Evolutionary conservation across 495 filamentous ascomycete species (phyloP).

Genomic region (Daldinia loculata): DNA sequence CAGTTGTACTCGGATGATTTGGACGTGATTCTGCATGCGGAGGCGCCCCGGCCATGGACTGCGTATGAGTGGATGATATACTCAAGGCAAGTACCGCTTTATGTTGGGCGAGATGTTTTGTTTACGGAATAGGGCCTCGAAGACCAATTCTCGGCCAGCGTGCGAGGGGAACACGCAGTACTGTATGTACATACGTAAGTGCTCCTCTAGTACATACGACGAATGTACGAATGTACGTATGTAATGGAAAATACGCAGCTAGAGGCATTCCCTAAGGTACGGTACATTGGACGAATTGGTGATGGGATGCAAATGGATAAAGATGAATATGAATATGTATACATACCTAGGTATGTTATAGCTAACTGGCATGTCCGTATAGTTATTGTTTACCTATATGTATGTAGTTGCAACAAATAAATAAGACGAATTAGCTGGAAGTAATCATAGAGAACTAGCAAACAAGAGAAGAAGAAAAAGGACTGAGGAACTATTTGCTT

Average conservation of each 20-base stretch:
- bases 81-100: slow-evolving; percentile 7
- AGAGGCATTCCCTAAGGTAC: background rate
- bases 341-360: background rate
- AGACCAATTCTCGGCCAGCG: slow-evolving; percentile 10
- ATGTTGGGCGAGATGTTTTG: slow-evolving; percentile 24
- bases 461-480: background rate
- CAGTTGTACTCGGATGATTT: slow-evolving; percentile 46
- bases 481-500: background rate
- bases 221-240: background rate
- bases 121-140: slow-evolving; percentile 20
- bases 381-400: background rate
- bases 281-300: background rate
- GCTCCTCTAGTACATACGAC: background rate
- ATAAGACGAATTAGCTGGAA: background rate
- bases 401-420: background rate
- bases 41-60: slow-evolving; percentile 33
- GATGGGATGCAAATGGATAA: background rate
- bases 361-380: background rate
- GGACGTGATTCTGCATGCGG: slow-evolving; percentile 41
- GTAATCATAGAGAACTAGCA: background rate
- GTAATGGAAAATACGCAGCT: background rate
- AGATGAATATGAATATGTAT: background rate
- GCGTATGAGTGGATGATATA: slow-evolving; percentile 26
- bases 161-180: slow-evolving; percentile 16
- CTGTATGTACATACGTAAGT: background rate